A percentile compares a stretch with the other conserved stretches of the same genome.
Evolutionary conservation across 306 rosid genomes (phyloP).

Genomic region (Quercus alba): DNA sequence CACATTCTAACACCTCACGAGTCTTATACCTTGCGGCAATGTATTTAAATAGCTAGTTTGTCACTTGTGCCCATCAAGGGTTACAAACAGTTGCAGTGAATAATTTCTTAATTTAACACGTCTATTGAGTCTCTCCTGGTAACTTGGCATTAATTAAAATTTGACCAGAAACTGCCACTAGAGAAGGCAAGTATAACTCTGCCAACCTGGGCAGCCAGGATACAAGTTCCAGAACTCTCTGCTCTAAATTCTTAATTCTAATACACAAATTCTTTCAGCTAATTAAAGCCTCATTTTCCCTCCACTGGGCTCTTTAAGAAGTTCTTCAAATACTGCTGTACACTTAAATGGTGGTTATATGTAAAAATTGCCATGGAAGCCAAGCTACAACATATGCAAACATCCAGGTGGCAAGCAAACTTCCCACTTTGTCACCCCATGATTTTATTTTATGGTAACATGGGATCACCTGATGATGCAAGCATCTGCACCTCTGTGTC

Average conservation of each 20-base stretch:
- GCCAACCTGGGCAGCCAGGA: conserved; percentile 99
- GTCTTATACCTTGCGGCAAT: not conserved
- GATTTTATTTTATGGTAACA: conserved; percentile 59
- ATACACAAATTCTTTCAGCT: conserved; percentile 37
- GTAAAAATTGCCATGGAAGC: conserved; percentile 41
- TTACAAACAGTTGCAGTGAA: conserved; percentile 30
- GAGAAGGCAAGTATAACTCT: conserved; percentile 82
- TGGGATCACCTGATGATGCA: conserved; percentile 81
- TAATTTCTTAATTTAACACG: conserved; percentile 32
- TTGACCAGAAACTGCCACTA: conserved; percentile 92
- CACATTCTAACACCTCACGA: conserved; percentile 1
- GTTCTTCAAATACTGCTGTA: conserved; percentile 66
- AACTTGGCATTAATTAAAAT: conserved; percentile 45
- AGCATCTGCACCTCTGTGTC: conserved; percentile 71
- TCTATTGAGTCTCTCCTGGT: conserved; percentile 48
- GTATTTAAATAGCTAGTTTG: conserved; percentile 10
- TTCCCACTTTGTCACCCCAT: conserved; percentile 25
- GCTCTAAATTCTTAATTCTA: conserved; percentile 59
- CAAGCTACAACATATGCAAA: conserved; percentile 30
- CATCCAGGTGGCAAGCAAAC: conserved; percentile 23
- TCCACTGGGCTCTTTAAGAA: conserved; percentile 41
- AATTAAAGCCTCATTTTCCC: conserved; percentile 25
- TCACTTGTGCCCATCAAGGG: not conserved
- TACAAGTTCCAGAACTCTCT: conserved; percentile 50
- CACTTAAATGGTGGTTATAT: conserved; percentile 46